Base-by-base conservation (phyloP, 106 monocot species). In the Gastrodia elata region DNA sequence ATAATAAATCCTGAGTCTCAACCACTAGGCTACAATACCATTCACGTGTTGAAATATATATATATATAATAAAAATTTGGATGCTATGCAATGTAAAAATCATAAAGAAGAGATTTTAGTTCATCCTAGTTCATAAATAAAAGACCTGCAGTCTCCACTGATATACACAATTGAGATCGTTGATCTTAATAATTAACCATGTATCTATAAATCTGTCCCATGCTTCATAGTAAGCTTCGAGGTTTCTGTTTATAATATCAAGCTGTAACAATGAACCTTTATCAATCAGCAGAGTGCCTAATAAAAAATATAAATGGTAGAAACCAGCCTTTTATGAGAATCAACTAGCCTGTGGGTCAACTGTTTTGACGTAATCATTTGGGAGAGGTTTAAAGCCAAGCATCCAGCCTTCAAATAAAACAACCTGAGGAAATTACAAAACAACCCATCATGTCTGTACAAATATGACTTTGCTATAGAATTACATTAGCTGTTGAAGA, bases 391-490 rank as follows among this genome's bases (percentile, higher is more conserved):
- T 90, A 76, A 98, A 98, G 25, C 97, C 97, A 78, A 98, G 97
- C 97, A 98, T 98, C 97, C 97, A 98, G 34, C 97, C 97, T 84
- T 98, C 97, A 80, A 98, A 91, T 48, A 98, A 43, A 78, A 93
- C 80, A 78, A 93, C 93, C 97, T 98, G 73, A 40, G 65, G 36
- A 81, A 67, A 61, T n/a, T 14, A 61, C 32, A 61, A 30, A 61
- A 32, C 6, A 25, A 57, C 43, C 8, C 15, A 44, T 44, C 57
- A 57, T 44, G 2, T 7, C 52, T 52, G n/a, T n/a, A n/a, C 22
- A 4, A n/a, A 52, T 18, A 5, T 22, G n/a, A 20, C 5, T 3
- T 5, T 8, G 22, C 8, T 52, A 18, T 4, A 0, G 48, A 14
- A 42, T 42, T 42, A n/a, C n/a, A n/a, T n/a, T n/a, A n/a, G n/a